Evolutionary conservation across 2,329 filamentous ascomycete species (phyloP).

Genomic region (Sporothrix brasiliensis): DNA sequence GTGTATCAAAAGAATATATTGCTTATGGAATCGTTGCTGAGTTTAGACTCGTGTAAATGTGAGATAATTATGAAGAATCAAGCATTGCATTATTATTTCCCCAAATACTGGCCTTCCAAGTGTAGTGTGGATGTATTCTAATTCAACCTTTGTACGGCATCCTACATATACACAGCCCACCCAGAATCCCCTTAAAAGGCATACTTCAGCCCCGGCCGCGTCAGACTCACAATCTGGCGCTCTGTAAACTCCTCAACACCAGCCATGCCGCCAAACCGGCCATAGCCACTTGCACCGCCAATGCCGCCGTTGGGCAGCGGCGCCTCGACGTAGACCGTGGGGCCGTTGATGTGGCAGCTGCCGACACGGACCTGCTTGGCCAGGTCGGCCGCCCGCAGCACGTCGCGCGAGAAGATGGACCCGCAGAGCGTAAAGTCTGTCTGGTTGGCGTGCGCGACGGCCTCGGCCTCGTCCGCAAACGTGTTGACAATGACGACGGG

Average conservation of each 20-base stretch:
- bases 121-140: neutral
- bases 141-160: neutral
- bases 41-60: no score
- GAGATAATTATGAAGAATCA: no score
- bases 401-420: constrained; percentile 65
- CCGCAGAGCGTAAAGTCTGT: constrained; percentile 67
- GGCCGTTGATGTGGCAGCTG: constrained; percentile 50
- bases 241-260: constrained; percentile 46
- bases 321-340: constrained; percentile 50
- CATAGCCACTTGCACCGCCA: constrained; percentile 49
- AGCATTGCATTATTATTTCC: no score
- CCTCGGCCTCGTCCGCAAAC: constrained; percentile 64
- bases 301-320: constrained; percentile 49
- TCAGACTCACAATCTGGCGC: constrained; percentile 44
- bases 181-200: constrained; percentile 31
- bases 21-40: no score
- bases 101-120: no score
- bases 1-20: no score
- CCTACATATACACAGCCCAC: neutral
- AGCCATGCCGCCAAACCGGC: constrained; percentile 46
- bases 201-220: constrained; percentile 39
- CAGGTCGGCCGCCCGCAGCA: constrained; percentile 56
- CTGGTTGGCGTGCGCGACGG: constrained; percentile 66
- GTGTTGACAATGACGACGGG: constrained; percentile 64
- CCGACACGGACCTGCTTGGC: constrained; percentile 61